Evolutionary conservation across 257 asterid species (phyloP).

Genomic region (Ilex asprella): DNA sequence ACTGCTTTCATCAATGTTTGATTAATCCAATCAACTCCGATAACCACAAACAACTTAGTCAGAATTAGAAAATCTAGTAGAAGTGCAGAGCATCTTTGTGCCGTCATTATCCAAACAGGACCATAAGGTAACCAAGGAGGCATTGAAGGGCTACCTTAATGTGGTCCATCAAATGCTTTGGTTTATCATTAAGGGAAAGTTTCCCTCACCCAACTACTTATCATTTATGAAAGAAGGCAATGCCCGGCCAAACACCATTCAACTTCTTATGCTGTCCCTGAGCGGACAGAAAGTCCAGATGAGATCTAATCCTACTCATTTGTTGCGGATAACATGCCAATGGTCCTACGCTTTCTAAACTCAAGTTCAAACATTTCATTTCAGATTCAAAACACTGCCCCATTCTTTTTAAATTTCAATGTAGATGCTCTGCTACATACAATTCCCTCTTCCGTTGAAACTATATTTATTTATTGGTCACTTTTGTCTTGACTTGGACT

Average conservation of each 20-base stretch:
- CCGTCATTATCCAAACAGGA: not conserved
- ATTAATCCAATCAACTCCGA: too few species aligned
- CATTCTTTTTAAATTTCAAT: constrained; percentile 23
- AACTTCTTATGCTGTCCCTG: constrained; percentile 26
- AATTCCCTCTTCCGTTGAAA: constrained; percentile 10
- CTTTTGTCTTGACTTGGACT: constrained; percentile 16
- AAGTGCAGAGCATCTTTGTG: not conserved
- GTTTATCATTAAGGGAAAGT: too few species aligned
- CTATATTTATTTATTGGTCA: constrained; percentile 1
- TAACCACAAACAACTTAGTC: too few species aligned
- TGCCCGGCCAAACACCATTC: constrained; percentile 11
- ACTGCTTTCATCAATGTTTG: too few species aligned
- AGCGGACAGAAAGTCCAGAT: constrained; percentile 23
- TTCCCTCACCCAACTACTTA: constrained; percentile 7
- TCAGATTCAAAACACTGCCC: constrained; percentile 10
- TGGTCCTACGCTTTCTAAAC: constrained; percentile 20
- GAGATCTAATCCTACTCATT: constrained; percentile 26
- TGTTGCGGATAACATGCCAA: constrained; percentile 26
- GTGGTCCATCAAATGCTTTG: not conserved
- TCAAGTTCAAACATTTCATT: constrained; percentile 14
- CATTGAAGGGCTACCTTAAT: not conserved
- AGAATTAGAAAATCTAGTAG: too few species aligned
- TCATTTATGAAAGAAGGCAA: constrained; percentile 1
- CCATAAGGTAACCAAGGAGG: not conserved
- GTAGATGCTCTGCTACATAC: constrained; percentile 20